phyloP scores from a whole-genome alignment of 2,329 filamentous ascomycete genomes.

The Penicillium vulpinum region DNA sequence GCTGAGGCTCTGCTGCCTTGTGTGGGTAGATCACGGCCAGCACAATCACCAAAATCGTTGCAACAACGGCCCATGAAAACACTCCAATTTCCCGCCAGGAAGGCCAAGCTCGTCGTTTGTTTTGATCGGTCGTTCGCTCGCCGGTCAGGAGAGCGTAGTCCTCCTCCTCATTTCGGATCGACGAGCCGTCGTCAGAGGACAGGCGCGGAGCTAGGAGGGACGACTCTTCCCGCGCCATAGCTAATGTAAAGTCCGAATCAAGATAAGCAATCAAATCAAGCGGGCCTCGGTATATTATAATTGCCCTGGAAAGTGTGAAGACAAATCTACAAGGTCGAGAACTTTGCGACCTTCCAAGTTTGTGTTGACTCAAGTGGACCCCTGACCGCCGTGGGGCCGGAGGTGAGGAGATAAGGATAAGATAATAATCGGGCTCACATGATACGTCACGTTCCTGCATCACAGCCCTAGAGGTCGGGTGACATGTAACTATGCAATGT shows the following conservation, averaged over 20 bases:
- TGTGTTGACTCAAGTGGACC: conserved; percentile 2
- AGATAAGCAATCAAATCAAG: background rate
- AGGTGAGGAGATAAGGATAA: conserved; percentile 12
- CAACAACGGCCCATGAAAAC: conserved; percentile 79
- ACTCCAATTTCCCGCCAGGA: conserved; percentile 73
- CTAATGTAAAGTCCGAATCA: background rate
- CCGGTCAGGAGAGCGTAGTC: conserved; percentile 64
- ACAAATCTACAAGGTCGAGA: background rate
- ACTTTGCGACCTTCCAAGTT: background rate
- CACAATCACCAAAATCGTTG: conserved; percentile 75
- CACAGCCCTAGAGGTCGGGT: background rate
- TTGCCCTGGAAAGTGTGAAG: background rate
- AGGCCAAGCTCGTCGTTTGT: conserved; percentile 48
- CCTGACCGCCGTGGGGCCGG: conserved; percentile 1
- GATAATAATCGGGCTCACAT: conserved; percentile 10
- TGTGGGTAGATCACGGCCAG: conserved; percentile 79
- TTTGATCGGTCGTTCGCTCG: conserved; percentile 40
- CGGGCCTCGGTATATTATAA: background rate
- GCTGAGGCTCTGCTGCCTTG: conserved; percentile 48
- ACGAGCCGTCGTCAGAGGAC: conserved; percentile 57
- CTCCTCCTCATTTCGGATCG: conserved; percentile 58
- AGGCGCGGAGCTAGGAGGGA: conserved; percentile 56
- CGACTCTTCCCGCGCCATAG: conserved; percentile 50
- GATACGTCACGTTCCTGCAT: conserved; percentile 10
- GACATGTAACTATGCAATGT: background rate